phyloP scores from a whole-genome alignment of 257 asterid genomes.

The Nicotiana undulata region DNA sequence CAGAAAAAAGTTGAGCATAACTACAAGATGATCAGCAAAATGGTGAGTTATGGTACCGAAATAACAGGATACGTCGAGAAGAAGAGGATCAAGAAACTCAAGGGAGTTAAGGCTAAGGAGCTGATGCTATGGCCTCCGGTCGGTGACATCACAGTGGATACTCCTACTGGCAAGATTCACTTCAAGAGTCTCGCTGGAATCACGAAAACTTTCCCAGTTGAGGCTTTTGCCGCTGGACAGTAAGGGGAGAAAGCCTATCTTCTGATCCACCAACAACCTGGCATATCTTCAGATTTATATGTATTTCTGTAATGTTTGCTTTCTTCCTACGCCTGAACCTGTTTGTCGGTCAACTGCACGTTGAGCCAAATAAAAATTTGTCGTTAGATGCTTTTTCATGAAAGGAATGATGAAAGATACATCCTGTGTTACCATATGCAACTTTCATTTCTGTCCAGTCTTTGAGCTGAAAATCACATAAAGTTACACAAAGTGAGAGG shows the following conservation, averaged over 20 bases:
- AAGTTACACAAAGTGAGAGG: background rate
- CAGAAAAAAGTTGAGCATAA: conserved; percentile 55
- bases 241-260: background rate
- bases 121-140: conserved; percentile 75
- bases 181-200: conserved; percentile 83
- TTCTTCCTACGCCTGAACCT: background rate
- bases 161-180: conserved; percentile 55
- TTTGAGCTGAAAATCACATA: background rate
- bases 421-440: background rate
- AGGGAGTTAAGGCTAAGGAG: conserved; percentile 73
- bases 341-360: background rate
- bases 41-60: conserved; percentile 42
- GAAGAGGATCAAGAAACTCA: conserved; percentile 63
- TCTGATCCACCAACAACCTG: background rate
- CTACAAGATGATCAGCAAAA: conserved; percentile 63
- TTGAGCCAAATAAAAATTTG: background rate
- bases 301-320: background rate
- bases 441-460: background rate
- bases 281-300: background rate
- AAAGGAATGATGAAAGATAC: background rate
- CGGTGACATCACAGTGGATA: conserved; percentile 37
- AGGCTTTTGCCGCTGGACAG: conserved; percentile 78
- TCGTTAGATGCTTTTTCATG: background rate
- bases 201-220: conserved; percentile 66
- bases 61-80: conserved; percentile 51